phyloP scores from a whole-genome alignment of 257 asterid genomes.

The Anisodus acutangulus region DNA sequence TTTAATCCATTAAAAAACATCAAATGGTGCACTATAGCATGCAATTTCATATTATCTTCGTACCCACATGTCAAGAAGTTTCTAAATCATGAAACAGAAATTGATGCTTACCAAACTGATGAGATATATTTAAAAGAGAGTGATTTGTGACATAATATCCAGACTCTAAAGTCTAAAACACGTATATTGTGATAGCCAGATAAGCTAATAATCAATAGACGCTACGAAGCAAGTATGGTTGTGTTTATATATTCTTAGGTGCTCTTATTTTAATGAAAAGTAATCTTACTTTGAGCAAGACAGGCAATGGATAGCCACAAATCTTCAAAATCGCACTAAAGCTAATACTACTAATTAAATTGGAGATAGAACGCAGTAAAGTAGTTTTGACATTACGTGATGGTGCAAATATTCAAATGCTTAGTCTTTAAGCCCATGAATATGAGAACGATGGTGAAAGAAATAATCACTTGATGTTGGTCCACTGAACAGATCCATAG shows the following conservation, averaged over 20 bases:
- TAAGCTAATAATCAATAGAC: not conserved
- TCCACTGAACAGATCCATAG: too few relatives aligned
- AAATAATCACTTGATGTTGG: too few relatives aligned
- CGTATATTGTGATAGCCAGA: not conserved
- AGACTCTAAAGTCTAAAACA: not conserved
- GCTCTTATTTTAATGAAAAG: not conserved
- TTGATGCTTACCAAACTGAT: constrained; percentile 41
- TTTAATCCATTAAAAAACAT: constrained; percentile 4
- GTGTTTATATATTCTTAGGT: constrained; percentile 8
- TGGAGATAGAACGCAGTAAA: not conserved
- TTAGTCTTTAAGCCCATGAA: not conserved
- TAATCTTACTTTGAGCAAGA: not conserved
- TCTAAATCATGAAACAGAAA: constrained; percentile 24
- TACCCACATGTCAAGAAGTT: constrained; percentile 28
- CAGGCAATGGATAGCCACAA: constrained; percentile 8
- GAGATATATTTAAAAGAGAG: not conserved
- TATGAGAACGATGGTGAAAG: constrained; percentile 5
- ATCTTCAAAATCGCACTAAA: constrained; percentile 12
- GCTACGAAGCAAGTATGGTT: not conserved
- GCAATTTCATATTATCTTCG: constrained; percentile 3
- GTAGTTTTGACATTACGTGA: not conserved
- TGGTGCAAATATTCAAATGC: constrained; percentile 19
- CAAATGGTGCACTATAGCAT: not conserved
- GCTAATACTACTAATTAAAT: not conserved
- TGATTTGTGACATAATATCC: constrained; percentile 18